Evolutionary conservation across 306 rosid genomes (phyloP), one percentile per base, ranked within the genome.

Genomic region (Vigna reflexopilosa): DNA sequence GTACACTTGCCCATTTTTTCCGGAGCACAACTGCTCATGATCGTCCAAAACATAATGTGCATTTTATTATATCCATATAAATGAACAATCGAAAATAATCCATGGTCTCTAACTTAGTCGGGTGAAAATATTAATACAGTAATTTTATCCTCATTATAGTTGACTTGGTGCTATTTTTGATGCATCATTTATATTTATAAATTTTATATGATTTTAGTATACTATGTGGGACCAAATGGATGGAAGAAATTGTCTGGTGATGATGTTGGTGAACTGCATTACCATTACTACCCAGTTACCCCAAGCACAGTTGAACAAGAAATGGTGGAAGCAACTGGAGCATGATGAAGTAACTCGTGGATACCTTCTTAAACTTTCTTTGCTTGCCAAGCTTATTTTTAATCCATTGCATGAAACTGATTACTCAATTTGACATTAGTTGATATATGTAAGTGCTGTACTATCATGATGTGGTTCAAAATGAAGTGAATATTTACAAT

Each of bases 201-300:
- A 70, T 63, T 62, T 38, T 81, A 4, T 52, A 19, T 78, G 85
- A 28, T 68, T 54, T 34, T 8, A 91, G 98, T 94, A 32, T 94
- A 91, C 83, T 67, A 90, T 15, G 98, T 90, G 56, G 98, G 98
- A 73, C 89, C 93, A 30, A 75, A 77, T 42, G 98, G 97, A 77
- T 91, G 97, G 98, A 90, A 90, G 85, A 94, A 94, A 84, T 82
- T 91, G 15, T 86, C 98, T 9, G 97, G 98, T 26, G 98, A 89
- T 70, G 96, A 90, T 82, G 97, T 94, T 9, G 97, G 98, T 17
- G 98, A 94, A 55, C 96, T 94, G 26, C 94, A 94, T 77, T 89
- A 94, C 82, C 65, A 79, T 7, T 94, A 94, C 85, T 79, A 87
- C 75, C 97, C 91, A 13, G 97, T 87, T 20, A 80, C 72, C 38